Percentiles rank a stretch among this genome's conserved stretches.
Conservation (phyloP, 2,329 filamentous ascomycete genomes). For the Epichloe bromicola region DNA sequence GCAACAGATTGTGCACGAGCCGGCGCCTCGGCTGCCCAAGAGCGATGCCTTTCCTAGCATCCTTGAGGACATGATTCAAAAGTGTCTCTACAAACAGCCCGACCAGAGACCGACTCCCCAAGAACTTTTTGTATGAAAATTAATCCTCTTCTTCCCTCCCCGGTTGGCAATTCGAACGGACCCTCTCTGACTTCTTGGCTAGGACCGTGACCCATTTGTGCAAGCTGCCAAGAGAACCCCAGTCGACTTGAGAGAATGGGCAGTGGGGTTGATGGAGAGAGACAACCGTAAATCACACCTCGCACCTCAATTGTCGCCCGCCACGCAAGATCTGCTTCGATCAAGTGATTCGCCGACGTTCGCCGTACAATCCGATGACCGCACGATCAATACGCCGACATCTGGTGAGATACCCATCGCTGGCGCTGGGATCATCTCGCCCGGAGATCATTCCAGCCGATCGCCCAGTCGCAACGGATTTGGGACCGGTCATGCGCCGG, state of each 20-base stretch:
- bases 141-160: not conserved
- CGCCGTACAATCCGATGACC: slow-evolving; percentile 26
- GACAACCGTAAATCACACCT: slow-evolving; percentile 94
- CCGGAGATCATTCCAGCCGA: slow-evolving; percentile 37
- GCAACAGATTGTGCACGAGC: slow-evolving; percentile 95
- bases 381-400: slow-evolving; percentile 46
- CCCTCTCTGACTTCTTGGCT: slow-evolving; percentile 4
- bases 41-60: slow-evolving; percentile 95
- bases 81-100: slow-evolving; percentile 83
- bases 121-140: slow-evolving; percentile 62
- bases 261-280: slow-evolving; percentile 81
- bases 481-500: slow-evolving; percentile 29
- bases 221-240: slow-evolving; percentile 94
- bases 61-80: slow-evolving; percentile 92
- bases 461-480: slow-evolving; percentile 39
- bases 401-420: slow-evolving; percentile 61
- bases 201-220: slow-evolving; percentile 90
- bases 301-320: slow-evolving; percentile 64
- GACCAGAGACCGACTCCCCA: slow-evolving; percentile 83
- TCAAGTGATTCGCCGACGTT: slow-evolving; percentile 45
- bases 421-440: slow-evolving; percentile 40
- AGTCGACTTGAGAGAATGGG: slow-evolving; percentile 88
- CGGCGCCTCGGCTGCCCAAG: slow-evolving; percentile 84
- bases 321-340: slow-evolving; percentile 63
- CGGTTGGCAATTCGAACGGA: not conserved